Conservation (phyloP, 1,284 basidiomycete species). For the Phenoliferia sp. region DNA sequence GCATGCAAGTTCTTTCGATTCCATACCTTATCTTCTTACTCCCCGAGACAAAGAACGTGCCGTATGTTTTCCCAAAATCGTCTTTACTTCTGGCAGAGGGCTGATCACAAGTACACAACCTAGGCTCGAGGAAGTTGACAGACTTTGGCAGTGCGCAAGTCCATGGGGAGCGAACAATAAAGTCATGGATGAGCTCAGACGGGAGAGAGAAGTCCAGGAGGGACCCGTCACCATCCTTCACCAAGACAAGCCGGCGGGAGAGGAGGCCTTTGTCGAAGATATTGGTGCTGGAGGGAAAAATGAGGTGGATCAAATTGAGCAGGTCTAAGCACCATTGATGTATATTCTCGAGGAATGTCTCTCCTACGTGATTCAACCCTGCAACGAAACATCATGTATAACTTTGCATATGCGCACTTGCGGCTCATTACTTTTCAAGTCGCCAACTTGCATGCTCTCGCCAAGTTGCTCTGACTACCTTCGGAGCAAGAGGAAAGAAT, state of each 20-base stretch:
- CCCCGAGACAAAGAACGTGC: conserved; percentile 30
- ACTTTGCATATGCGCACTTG: no score
- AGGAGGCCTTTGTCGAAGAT: neutral
- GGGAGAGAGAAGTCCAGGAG: conserved; percentile 12
- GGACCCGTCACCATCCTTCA: conserved; percentile 3
- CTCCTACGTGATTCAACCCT: no score
- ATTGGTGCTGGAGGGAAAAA: neutral
- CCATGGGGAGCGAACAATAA: conserved; percentile 27
- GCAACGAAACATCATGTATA: no score
- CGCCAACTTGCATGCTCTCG: no score
- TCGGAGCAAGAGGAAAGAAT: no score
- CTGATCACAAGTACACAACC: no score
- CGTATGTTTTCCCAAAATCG: neutral
- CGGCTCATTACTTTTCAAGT: no score
- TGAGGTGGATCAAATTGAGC: neutral
- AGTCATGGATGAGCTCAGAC: conserved; percentile 28
- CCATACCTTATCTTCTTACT: conserved; percentile 36
- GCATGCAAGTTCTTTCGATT: conserved; percentile 39
- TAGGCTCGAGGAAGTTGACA: conserved; percentile 7
- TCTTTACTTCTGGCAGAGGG: neutral
- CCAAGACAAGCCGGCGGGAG: conserved; percentile 4
- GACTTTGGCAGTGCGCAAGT: conserved; percentile 29
- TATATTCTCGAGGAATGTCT: no score
- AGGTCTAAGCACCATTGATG: no score
- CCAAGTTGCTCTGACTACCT: no score